Evolutionary conservation across 1,284 basidiomycete genomes (phyloP).

Genomic region (Peniophora sp.): DNA sequence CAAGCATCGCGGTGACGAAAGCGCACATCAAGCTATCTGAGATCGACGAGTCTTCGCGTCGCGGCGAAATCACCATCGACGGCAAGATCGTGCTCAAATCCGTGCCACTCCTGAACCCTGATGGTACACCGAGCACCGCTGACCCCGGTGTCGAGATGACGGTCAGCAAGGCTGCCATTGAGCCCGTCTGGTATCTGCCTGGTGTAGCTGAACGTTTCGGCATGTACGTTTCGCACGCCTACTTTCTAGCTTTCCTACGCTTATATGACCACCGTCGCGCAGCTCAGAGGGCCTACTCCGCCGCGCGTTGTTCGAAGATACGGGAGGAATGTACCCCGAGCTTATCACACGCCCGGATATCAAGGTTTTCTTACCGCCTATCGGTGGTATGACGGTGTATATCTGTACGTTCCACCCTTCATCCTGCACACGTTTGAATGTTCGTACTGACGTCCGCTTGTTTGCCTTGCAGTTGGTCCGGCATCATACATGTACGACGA

Average conservation of each 20-base stretch:
- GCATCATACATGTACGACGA: slow-evolving; percentile 75
- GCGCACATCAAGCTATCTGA: slow-evolving; percentile 88
- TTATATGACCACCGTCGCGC: slow-evolving; percentile 5
- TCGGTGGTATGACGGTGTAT: slow-evolving; percentile 88
- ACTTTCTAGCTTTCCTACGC: slow-evolving; percentile 2
- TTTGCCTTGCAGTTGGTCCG: slow-evolving; percentile 54
- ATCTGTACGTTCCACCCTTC: slow-evolving; percentile 53
- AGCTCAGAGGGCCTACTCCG: slow-evolving; percentile 82
- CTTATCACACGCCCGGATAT: slow-evolving; percentile 92
- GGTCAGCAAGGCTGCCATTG: slow-evolving; percentile 84
- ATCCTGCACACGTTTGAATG: neutral
- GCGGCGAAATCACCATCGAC: slow-evolving; percentile 73
- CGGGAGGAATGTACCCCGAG: slow-evolving; percentile 95
- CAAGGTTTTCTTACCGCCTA: slow-evolving; percentile 93
- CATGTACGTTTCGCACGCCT: slow-evolving; percentile 48
- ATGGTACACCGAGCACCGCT: slow-evolving; percentile 47
- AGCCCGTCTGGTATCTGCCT: slow-evolving; percentile 93
- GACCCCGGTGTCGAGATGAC: slow-evolving; percentile 83
- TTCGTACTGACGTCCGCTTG: neutral
- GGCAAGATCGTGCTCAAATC: slow-evolving; percentile 77
- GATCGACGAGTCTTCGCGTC: slow-evolving; percentile 74
- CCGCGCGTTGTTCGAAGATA: slow-evolving; percentile 89
- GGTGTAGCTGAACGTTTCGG: slow-evolving; percentile 87
- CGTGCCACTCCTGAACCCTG: slow-evolving; percentile 49
- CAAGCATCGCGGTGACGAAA: slow-evolving; percentile 86